Evolutionary conservation across 495 filamentous ascomycete genomes (phyloP).

Genomic region (Penicillium angulare): DNA sequence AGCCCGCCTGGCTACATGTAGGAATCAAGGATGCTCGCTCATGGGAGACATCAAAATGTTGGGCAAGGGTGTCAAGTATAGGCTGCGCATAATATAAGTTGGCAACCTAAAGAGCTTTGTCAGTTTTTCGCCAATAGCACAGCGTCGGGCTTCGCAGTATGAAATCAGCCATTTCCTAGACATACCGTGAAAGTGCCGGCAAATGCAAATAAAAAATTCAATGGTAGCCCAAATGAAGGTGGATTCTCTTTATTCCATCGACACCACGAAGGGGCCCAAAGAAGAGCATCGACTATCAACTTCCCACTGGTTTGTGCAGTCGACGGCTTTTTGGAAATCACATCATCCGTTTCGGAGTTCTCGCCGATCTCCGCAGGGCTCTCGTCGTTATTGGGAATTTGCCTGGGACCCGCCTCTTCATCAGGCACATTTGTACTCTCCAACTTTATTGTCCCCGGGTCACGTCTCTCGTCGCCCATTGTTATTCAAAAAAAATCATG

Average conservation of each 20-base stretch:
- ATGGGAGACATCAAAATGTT: conserved; percentile 58
- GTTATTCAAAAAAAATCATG: conserved; percentile 1
- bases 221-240: conserved; percentile 54
- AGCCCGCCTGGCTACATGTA: conserved; percentile 78
- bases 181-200: conserved; percentile 33
- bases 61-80: conserved; percentile 62
- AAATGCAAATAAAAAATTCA: conserved; percentile 63
- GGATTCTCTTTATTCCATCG: conserved; percentile 57
- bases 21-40: conserved; percentile 62
- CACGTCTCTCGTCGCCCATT: neutral
- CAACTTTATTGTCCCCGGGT: neutral
- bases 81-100: conserved; percentile 75
- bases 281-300: conserved; percentile 22
- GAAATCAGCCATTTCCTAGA: too few species aligned
- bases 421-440: neutral
- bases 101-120: conserved; percentile 39
- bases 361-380: neutral
- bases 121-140: neutral
- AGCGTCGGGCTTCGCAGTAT: too few species aligned
- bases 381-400: neutral
- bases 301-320: neutral
- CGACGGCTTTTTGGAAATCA: neutral
- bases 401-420: neutral
- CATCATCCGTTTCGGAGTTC: neutral
- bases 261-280: conserved; percentile 56